These are phyloP conservation scores for Xylaria palmicola DNA, from an alignment of 495 filamentous ascomycete species.

Conservation along the genomic window DNA sequence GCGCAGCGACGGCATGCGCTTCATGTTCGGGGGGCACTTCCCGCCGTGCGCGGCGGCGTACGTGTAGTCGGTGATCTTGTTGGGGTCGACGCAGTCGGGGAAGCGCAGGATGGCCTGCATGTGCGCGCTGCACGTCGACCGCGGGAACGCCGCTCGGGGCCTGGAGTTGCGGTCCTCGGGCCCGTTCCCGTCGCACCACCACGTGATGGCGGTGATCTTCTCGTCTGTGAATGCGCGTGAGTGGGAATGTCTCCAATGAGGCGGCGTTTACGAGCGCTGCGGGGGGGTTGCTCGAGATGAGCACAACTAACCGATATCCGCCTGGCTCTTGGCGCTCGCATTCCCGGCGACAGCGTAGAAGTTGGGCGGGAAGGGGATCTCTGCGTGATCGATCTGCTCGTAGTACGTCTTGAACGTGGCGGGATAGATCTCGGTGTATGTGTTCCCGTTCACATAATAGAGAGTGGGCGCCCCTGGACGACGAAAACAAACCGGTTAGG, in stretches of 20 bases:
- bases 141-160: conserved; percentile 33
- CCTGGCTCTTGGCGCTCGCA: conserved; percentile 30
- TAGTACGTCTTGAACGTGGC: conserved; percentile 43
- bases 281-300: no score
- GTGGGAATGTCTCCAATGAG: neutral
- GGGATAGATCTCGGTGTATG: conserved; percentile 41
- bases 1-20: conserved; percentile 34
- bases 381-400: conserved; percentile 81
- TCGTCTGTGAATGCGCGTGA: conserved; percentile 23
- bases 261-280: no score
- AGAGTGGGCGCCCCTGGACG: conserved; percentile 36
- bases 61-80: conserved; percentile 33
- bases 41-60: conserved; percentile 35
- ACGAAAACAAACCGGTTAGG: neutral
- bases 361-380: conserved; percentile 70
- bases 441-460: conserved; percentile 38
- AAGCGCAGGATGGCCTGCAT: conserved; percentile 38
- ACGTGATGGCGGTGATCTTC: conserved; percentile 33
- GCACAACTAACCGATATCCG: conserved; percentile 21
- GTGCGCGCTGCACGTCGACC: conserved; percentile 33
- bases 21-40: conserved; percentile 29
- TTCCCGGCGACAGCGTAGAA: conserved; percentile 37
- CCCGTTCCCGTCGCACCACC: conserved; percentile 40
- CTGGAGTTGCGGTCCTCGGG: conserved; percentile 35
- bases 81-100: conserved; percentile 35